Evolutionary conservation across 2,329 filamentous ascomycete genomes (phyloP).

Genomic region (Aschersonia sp.): DNA sequence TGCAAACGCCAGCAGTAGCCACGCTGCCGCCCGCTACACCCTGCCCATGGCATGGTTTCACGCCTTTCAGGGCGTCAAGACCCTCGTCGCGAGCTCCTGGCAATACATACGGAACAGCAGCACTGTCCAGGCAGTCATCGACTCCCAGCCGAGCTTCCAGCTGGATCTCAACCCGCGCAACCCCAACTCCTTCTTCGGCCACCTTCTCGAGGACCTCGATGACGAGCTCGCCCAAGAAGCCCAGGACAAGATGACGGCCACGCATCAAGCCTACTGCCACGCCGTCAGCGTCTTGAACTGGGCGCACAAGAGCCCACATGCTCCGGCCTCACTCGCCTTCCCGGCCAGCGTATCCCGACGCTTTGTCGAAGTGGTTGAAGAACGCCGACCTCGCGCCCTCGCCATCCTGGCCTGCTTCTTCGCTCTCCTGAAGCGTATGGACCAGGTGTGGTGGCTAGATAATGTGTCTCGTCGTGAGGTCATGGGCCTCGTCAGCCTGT

Average conservation of each 20-base stretch:
- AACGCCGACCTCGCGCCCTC: conserved; percentile 44
- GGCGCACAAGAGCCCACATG: conserved; percentile 46
- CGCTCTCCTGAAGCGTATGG: conserved; percentile 46
- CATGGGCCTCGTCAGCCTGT: conserved; percentile 44
- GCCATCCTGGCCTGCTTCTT: conserved; percentile 54
- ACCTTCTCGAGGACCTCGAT: conserved; percentile 42
- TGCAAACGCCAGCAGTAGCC: conserved; percentile 10
- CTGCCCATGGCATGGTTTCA: conserved; percentile 53
- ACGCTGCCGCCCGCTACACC: conserved; percentile 31
- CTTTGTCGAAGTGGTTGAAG: conserved; percentile 44
- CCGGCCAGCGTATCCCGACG: conserved; percentile 48
- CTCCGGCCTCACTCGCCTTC: conserved; percentile 44
- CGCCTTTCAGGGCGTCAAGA: conserved; percentile 52
- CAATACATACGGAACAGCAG: conserved; percentile 44
- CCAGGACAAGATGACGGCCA: conserved; percentile 13
- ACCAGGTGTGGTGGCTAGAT: conserved; percentile 54
- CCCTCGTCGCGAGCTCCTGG: conserved; percentile 49
- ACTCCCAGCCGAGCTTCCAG: conserved; percentile 47
- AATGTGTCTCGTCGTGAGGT: conserved; percentile 53
- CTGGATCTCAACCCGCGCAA: conserved; percentile 40
- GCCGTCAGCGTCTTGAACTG: conserved; percentile 53
- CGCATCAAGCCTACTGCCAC: conserved; percentile 43
- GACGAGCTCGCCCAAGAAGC: conserved; percentile 32
- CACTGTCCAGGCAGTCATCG: conserved; percentile 45
- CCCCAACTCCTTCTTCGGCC: conserved; percentile 42